phyloP scores from a whole-genome alignment of 2,329 filamentous ascomycete genomes.

The Fusarium luffae region DNA sequence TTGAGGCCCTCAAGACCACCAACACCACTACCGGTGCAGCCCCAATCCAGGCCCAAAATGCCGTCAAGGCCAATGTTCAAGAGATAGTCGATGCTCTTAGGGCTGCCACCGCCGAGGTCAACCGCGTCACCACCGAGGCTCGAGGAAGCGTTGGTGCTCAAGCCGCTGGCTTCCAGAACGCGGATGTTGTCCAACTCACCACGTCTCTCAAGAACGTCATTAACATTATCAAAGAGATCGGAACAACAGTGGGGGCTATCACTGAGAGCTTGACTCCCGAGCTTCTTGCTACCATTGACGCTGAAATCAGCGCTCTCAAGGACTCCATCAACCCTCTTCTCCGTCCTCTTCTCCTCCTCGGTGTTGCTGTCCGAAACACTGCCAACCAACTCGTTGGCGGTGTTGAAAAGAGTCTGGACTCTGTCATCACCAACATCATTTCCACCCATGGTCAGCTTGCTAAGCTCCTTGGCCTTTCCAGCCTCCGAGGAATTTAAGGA shows the following conservation, averaged over 20 bases:
- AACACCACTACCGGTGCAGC: background rate
- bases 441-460: rapidly evolving
- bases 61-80: conserved; percentile 5
- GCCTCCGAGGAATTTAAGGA: background rate
- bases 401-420: background rate
- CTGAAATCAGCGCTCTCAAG: conserved; percentile 10
- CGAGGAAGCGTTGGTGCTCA: conserved; percentile 3
- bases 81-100: background rate
- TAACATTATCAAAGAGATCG: background rate
- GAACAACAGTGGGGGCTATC: background rate
- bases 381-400: background rate
- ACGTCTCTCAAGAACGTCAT: background rate
- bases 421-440: background rate
- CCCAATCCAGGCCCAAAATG: background rate
- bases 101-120: background rate
- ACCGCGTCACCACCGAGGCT: conserved; percentile 21
- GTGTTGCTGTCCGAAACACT: background rate
- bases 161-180: background rate
- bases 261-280: conserved; percentile 1
- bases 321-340: conserved; percentile 10
- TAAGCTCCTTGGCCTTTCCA: background rate
- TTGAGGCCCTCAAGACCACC: background rate
- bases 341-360: background rate
- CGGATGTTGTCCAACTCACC: conserved; percentile 7
- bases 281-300: background rate